Conservation (phyloP, 106 monocot species). For the Acanthochlamys bracteata region DNA sequence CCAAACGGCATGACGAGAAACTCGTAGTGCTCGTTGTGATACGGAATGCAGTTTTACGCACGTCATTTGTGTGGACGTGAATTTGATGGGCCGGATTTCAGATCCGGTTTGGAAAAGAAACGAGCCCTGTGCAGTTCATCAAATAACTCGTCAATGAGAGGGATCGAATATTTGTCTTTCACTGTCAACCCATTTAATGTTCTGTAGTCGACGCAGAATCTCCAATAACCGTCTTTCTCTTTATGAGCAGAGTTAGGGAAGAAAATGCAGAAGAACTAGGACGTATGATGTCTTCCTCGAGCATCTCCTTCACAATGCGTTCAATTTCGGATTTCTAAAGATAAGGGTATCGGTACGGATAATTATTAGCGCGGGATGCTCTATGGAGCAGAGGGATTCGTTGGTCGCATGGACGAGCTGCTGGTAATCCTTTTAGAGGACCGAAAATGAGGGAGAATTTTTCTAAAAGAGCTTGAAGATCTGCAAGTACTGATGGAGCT, state of each 20-base stretch:
- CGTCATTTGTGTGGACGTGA: neutral
- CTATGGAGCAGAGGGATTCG: neutral
- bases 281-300: neutral
- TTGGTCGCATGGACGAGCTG: neutral
- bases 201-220: neutral
- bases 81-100: neutral
- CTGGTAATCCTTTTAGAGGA: neutral
- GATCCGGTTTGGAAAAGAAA: constrained; percentile 1
- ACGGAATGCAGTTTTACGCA: neutral
- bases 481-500: neutral
- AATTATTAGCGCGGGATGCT: neutral
- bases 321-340: neutral
- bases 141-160: neutral
- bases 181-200: neutral
- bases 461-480: neutral
- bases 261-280: neutral
- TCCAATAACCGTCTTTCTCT: constrained; percentile 1
- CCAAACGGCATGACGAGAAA: constrained; percentile 5
- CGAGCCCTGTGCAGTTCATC: neutral
- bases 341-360: neutral
- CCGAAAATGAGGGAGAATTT: neutral
- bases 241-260: neutral
- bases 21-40: neutral
- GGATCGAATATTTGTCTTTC: neutral
- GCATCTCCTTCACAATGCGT: neutral